These are phyloP conservation scores for Scutellaria minor DNA, from an alignment of 257 asterid species.

Conservation along the genomic window DNA sequence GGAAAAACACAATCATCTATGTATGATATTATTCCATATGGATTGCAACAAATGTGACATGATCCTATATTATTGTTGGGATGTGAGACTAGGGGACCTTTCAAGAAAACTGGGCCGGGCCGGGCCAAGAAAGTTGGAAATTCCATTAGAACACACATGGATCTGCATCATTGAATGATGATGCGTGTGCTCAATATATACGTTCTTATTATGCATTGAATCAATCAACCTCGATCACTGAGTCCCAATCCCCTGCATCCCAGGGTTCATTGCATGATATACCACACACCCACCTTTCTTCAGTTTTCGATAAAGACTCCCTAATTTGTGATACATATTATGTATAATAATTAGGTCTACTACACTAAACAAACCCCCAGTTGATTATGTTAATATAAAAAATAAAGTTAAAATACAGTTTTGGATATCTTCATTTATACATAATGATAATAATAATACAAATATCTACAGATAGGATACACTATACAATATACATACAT, in stretches of 20 bases:
- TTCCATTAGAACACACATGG: slow-evolving; percentile 4
- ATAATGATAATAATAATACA: neutral
- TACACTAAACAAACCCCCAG: neutral
- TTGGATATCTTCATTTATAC: neutral
- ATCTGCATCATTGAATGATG: slow-evolving; percentile 12
- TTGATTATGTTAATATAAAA: neutral
- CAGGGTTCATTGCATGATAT: slow-evolving; percentile 20
- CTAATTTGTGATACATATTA: neutral
- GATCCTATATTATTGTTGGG: neutral
- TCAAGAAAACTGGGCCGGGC: neutral
- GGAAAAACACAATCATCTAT: neutral
- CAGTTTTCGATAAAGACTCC: neutral
- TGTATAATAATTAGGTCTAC: neutral
- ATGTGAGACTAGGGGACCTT: neutral
- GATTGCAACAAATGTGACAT: neutral
- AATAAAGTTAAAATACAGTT: neutral
- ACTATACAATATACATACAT: neutral
- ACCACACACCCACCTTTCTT: neutral
- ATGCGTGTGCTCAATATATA: slow-evolving; percentile 2
- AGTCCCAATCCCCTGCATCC: slow-evolving; percentile 26
- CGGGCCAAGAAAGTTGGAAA: slow-evolving; percentile 14
- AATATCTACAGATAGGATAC: neutral
- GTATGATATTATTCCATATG: neutral
- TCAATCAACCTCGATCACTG: slow-evolving; percentile 25
- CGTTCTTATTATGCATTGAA: slow-evolving; percentile 14